A percentile compares a stretch with the other conserved stretches of the same genome.
Evolutionary conservation across 495 filamentous ascomycete genomes (phyloP).

Genomic region (Letharia columbiana): DNA sequence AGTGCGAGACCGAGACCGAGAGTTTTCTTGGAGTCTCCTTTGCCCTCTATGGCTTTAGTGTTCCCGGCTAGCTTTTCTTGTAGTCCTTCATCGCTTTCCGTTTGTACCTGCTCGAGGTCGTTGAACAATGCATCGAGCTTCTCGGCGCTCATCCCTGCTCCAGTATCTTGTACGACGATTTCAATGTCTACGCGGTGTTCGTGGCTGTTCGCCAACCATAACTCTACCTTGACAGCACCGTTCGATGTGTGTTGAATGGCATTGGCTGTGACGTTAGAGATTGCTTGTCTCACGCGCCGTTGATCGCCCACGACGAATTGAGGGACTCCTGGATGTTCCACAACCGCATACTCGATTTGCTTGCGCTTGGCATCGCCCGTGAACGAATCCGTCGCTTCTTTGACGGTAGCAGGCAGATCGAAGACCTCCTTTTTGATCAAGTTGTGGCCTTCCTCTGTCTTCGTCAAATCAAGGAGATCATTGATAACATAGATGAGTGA

Average conservation of each 20-base stretch:
- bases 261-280: constrained; percentile 78
- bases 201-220: constrained; percentile 41
- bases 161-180: constrained; percentile 70
- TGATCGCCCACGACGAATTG: constrained; percentile 68
- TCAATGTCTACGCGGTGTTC: constrained; percentile 53
- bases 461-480: constrained; percentile 85
- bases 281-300: constrained; percentile 65
- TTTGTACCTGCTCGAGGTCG: constrained; percentile 79
- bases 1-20: constrained; percentile 81
- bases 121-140: constrained; percentile 73
- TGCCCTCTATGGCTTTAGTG: constrained; percentile 16
- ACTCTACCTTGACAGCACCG: constrained; percentile 67
- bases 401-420: constrained; percentile 61
- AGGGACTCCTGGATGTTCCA: constrained; percentile 62
- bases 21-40: constrained; percentile 34
- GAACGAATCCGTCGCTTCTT: constrained; percentile 69
- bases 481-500: constrained; percentile 95
- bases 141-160: constrained; percentile 62
- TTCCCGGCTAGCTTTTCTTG: constrained; percentile 26
- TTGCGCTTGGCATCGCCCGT: constrained; percentile 68
- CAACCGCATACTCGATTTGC: constrained; percentile 56
- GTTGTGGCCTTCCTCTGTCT: constrained; percentile 72
- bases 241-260: constrained; percentile 69
- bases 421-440: constrained; percentile 78
- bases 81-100: constrained; percentile 35